Evolutionary conservation across 2,329 filamentous ascomycete genomes (phyloP), one percentile per base, ranked within the genome.

Genomic region (Aspergillus tamarii): DNA sequence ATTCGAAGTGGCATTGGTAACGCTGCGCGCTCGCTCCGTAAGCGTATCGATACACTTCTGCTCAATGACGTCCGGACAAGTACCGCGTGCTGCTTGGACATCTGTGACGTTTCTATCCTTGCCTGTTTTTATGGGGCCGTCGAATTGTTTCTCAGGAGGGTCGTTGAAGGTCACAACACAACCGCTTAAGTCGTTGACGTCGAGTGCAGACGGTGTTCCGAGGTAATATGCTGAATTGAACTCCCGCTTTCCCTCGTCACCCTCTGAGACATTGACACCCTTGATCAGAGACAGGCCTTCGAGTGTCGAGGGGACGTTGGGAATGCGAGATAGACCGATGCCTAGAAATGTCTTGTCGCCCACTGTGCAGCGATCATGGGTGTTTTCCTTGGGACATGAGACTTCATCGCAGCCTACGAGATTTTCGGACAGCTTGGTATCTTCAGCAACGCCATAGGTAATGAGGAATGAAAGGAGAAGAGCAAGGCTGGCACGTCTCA

Each of bases 161-260:
- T 68, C 56, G 48, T 69, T 62, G 55, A 68, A 68, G 48, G 65
- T n/a, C 4, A 68, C 63, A 7, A 65, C 66, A n/a, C 67, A 69
- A 14, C 67, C 67, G 12, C 45, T 30, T 12, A 69, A 34, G 19
- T 59, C 34, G 8, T 39, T 39, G 2, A 52, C 48, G 1, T 65
- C 41, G 4, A 65, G 23, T 7, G 48, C 34, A 1, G 61, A 46
- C 4, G 66, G 67, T 0, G 60, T 64, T 4, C 64, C 66, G 8
- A 69, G 55, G 39, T 68, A 69, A 34, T 68, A 69, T 5, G 64
- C 58, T 2, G 66, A 68, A 4, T 57, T 62, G 45, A 67, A 68
- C 1, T 60, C 48, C 30, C 60, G 64, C 1, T 43, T 41, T 8
- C 50, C 23, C 11, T 43, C 26, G 19, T 55, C 57, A 0, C 30